phyloP scores from a whole-genome alignment of 208 protist species.

The Leishmania gerbilli region DNA sequence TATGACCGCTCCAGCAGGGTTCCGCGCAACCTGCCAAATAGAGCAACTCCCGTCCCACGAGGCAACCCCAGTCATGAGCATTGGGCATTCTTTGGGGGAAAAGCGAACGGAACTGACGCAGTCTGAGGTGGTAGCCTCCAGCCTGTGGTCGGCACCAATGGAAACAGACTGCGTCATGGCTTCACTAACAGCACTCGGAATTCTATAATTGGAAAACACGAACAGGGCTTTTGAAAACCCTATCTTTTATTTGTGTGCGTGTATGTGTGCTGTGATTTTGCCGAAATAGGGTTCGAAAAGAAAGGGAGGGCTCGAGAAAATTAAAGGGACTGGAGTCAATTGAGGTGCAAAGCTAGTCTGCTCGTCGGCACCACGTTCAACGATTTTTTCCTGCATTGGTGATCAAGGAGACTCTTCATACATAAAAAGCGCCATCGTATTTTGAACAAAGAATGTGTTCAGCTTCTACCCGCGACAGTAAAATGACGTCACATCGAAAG shows the following conservation, averaged over 20 bases:
- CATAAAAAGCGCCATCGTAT: not conserved
- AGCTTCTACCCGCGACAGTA: too few relatives aligned
- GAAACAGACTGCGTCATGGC: constrained; percentile 7
- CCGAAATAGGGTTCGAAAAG: not conserved
- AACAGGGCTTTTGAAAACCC: not conserved
- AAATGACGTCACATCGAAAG: not conserved
- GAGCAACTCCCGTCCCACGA: constrained; percentile 81
- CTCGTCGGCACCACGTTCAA: not conserved
- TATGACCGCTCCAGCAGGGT: constrained; percentile 30
- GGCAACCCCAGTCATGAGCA: constrained; percentile 60
- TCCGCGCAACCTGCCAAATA: constrained; percentile 68
- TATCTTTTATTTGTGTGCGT: not conserved
- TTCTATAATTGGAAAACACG: constrained; percentile 5
- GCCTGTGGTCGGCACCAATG: constrained; percentile 40
- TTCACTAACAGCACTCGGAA: not conserved
- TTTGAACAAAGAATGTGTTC: not conserved
- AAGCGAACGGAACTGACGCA: constrained; percentile 74
- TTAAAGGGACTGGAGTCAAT: not conserved
- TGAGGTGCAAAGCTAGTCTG: not conserved
- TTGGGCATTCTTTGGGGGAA: constrained; percentile 60
- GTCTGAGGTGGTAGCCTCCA: constrained; percentile 58
- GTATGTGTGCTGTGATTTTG: not conserved
- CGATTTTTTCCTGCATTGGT: not conserved
- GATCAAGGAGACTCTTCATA: too few relatives aligned
- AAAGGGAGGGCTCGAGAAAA: not conserved